Conservation (phyloP, 2,329 filamentous ascomycete species). For the Trichoderma semiorbis region DNA sequence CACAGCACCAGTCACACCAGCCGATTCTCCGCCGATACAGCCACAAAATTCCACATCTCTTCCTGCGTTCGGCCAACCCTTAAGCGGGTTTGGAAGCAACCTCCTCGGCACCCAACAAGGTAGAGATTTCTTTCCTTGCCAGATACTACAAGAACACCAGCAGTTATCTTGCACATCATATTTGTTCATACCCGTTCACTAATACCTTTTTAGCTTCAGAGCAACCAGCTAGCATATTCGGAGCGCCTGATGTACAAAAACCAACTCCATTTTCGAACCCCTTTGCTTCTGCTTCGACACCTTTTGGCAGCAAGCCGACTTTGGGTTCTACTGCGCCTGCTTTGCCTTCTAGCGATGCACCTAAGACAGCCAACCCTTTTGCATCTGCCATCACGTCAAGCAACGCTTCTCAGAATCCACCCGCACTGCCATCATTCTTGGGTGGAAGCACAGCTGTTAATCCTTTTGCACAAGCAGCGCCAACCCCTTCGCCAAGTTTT, state of each 20-base stretch:
- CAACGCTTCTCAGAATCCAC: not conserved
- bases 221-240: not conserved
- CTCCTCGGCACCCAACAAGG: not conserved
- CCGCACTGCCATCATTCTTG: not conserved
- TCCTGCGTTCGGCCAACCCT: not conserved
- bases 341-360: not conserved
- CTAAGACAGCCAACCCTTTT: slow-evolving; percentile 15
- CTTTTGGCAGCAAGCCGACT: not conserved
- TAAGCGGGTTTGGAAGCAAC: not conserved
- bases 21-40: not conserved
- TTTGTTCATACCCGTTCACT: not conserved
- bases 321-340: not conserved
- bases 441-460: not conserved
- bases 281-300: slow-evolving; percentile 8
- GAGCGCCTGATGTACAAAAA: slow-evolving; percentile 1
- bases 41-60: slow-evolving; percentile 8
- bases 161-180: not conserved
- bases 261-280: slow-evolving; percentile 12
- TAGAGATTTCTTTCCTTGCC: not conserved
- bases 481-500: not conserved
- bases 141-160: not conserved
- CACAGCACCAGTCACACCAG: not conserved
- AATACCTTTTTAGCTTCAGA: slow-evolving; percentile 11
- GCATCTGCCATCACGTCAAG: not conserved
- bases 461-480: slow-evolving; percentile 8